Conservation (phyloP, 2,329 filamentous ascomycete species). For the Phialophora expanda region DNA sequence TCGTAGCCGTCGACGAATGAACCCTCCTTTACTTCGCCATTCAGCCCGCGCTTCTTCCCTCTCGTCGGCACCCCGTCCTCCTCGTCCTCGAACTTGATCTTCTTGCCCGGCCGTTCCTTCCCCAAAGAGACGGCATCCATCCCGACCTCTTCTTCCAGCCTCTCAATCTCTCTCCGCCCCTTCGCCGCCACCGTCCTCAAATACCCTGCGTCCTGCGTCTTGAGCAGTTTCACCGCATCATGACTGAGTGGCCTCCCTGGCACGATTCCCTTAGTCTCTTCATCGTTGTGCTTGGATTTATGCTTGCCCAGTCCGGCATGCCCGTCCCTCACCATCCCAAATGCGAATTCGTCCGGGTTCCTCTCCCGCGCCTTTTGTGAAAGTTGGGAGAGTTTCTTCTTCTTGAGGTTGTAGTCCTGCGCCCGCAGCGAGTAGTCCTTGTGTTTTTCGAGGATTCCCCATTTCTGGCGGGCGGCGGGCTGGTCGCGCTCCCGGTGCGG, state of each 20-base stretch:
- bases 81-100: slow-evolving; percentile 47
- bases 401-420: slow-evolving; percentile 67
- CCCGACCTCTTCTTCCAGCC: slow-evolving; percentile 46
- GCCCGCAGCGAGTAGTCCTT: slow-evolving; percentile 76
- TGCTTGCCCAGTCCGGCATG: slow-evolving; percentile 52
- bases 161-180: slow-evolving; percentile 54
- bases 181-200: slow-evolving; percentile 64
- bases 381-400: slow-evolving; percentile 63
- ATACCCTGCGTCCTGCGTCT: slow-evolving; percentile 69
- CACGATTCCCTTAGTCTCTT: neutral
- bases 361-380: slow-evolving; percentile 64
- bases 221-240: slow-evolving; percentile 67
- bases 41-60: slow-evolving; percentile 38
- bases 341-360: slow-evolving; percentile 71
- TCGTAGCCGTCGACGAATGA: slow-evolving; percentile 25
- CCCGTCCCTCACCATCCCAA: slow-evolving; percentile 64
- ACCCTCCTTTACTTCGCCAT: slow-evolving; percentile 27
- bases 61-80: slow-evolving; percentile 40
- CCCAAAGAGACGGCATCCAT: slow-evolving; percentile 42
- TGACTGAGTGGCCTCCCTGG: slow-evolving; percentile 49
- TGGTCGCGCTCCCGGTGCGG: slow-evolving; percentile 91
- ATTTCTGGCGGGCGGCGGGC: slow-evolving; percentile 78
- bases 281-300: slow-evolving; percentile 47
- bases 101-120: slow-evolving; percentile 38
- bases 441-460: slow-evolving; percentile 93